Evolutionary conservation across 768 basidiomycete genomes (phyloP).

Genomic region (Tylopilus rubrobrunneus): DNA sequence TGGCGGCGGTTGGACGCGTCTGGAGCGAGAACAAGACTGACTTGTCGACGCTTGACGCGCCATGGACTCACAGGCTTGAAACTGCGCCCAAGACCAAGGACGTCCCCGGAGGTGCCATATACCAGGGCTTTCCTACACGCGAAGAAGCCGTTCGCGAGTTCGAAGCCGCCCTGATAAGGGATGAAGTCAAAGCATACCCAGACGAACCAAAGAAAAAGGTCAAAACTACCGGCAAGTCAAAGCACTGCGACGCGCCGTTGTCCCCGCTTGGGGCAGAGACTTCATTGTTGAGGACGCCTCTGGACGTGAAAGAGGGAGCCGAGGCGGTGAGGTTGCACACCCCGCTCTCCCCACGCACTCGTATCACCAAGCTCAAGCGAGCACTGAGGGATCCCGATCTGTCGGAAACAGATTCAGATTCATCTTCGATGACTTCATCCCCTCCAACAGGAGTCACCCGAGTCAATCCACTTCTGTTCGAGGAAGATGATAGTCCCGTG

Average conservation of each 20-base stretch:
- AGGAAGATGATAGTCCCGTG: slow-evolving; percentile 11
- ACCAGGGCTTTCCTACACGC: slow-evolving; percentile 41
- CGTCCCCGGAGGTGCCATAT: slow-evolving; percentile 38
- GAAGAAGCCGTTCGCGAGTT: slow-evolving; percentile 39
- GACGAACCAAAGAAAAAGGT: neutral
- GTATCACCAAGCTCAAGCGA: slow-evolving; percentile 7
- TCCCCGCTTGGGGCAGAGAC: slow-evolving; percentile 18
- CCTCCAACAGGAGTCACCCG: slow-evolving; percentile 26
- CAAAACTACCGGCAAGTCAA: neutral
- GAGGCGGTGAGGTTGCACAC: neutral
- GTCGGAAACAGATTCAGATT: neutral
- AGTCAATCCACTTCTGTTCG: slow-evolving; percentile 14
- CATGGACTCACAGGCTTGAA: slow-evolving; percentile 39
- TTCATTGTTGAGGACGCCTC: slow-evolving; percentile 17
- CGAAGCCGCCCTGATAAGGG: slow-evolving; percentile 26
- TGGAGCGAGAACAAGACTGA: slow-evolving; percentile 24
- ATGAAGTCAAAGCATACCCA: slow-evolving; percentile 24
- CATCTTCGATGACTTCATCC: slow-evolving; percentile 15
- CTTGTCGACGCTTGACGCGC: slow-evolving; percentile 4
- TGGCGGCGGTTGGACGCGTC: slow-evolving; percentile 7
- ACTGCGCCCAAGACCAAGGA: slow-evolving; percentile 40
- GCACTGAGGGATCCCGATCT: slow-evolving; percentile 5
- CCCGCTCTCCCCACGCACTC: neutral
- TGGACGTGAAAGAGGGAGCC: neutral
- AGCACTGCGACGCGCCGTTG: neutral